Conservation (phyloP, 768 basidiomycete genomes). For the Collybiopsis confluens region DNA sequence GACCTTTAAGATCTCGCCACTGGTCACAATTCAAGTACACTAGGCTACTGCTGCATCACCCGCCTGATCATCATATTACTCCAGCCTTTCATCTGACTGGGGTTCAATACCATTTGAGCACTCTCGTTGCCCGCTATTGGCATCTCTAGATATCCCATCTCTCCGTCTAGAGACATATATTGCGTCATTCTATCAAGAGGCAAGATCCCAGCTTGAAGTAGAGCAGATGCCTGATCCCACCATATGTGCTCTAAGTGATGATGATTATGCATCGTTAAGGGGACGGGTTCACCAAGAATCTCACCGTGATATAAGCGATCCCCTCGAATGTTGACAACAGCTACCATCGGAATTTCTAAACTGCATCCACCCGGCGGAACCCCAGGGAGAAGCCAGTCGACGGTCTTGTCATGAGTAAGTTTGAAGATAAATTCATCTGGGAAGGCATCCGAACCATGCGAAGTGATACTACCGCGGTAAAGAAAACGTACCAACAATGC, state of each 20-base stretch:
- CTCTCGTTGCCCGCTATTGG: conserved; percentile 22
- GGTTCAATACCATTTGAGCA: conserved; percentile 19
- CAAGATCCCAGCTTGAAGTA: conserved; percentile 20
- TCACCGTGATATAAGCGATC: conserved; percentile 25
- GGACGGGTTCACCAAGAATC: neutral
- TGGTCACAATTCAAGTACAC: too few relatives aligned
- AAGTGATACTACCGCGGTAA: neutral
- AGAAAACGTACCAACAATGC: conserved; percentile 40
- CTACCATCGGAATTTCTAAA: conserved; percentile 47
- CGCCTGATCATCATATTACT: conserved; percentile 23
- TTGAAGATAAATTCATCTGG: conserved; percentile 49
- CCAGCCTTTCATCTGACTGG: conserved; percentile 19
- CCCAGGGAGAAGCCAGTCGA: conserved; percentile 50
- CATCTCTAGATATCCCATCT: conserved; percentile 20
- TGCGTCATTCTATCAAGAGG: too few relatives aligned
- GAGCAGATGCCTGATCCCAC: conserved; percentile 25
- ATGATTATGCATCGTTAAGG: too few relatives aligned
- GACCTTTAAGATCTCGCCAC: too few relatives aligned
- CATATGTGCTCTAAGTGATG: conserved; percentile 20
- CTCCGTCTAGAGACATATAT: too few relatives aligned
- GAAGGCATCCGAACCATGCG: neutral
- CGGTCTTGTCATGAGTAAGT: conserved; percentile 37
- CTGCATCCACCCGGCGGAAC: conserved; percentile 49
- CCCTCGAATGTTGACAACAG: conserved; percentile 48
- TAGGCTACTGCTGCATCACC: too few relatives aligned